Base-by-base conservation (phyloP, 208 protist genomes). In the Zelonia costaricensis region DNA sequence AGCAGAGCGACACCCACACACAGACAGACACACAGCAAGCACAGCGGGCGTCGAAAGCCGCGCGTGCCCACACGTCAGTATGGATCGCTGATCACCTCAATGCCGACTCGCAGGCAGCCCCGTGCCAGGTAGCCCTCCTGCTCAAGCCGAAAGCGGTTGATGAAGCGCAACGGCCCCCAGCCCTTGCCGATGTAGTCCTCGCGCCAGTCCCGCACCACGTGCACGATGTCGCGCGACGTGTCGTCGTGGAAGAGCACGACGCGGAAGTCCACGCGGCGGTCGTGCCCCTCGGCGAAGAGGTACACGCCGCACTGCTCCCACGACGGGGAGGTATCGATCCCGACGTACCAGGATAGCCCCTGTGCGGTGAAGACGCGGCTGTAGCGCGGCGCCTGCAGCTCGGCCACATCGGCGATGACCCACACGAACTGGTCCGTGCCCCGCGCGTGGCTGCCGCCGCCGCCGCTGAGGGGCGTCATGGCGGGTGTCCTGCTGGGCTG, bases 121-220 rank as follows among this genome's bases (percentile, higher is more conserved):
- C 39, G 40, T 12, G 65, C 65, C 22, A 80, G n/a, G 39, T 68
- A 83, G 27, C 77, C 77, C n/a, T 63, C 58, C 25, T 65, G 22
- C 23, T 46, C 58, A 3, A 79, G 28, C 7, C 28, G 59, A 38
- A 58, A 31, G 35, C 59, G 58, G 28, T 80, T 48, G 35, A 83
- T 79, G 31, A 83, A 80, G 30, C 74, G 63, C 39, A 76, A 38
- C 8, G 77, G 77, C 18, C 77, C 77, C 77, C 77, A 83, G 22
- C 77, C 77, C 44, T 83, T 80, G 16, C 77, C 77, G 6, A 59
- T 69, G 69, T 70, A 83, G 22, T 62, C 60, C 25, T 62, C 53
- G 25, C 49, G 36, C 77, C 77, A 83, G 59, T 83, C 77, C 18
- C 63, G 72, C 31, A 83, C 77, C 3, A 47, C 38, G 48, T 80